Evolutionary conservation across 257 asterid genomes (phyloP).

Genomic region (Haberlea rhodopensis): DNA sequence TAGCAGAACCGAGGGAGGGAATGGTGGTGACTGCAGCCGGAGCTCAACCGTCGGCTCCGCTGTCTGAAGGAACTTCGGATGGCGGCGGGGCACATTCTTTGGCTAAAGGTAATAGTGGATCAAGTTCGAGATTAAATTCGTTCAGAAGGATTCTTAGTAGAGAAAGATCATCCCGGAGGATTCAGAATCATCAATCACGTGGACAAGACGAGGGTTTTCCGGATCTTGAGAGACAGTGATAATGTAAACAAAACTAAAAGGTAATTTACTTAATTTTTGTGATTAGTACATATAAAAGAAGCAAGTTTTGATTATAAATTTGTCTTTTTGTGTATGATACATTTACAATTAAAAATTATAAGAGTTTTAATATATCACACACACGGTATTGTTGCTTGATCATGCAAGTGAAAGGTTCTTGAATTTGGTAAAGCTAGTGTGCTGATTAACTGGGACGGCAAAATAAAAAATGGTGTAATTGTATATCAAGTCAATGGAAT

Average conservation of each 20-base stretch:
- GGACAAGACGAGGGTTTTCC: conserved; percentile 38
- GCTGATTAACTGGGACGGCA: neutral
- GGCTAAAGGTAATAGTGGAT: conserved; percentile 32
- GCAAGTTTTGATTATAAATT: too few relatives aligned
- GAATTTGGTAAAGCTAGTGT: neutral
- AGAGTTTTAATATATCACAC: too few relatives aligned
- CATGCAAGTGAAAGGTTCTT: neutral
- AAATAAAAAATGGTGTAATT: neutral
- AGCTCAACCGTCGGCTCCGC: conserved; percentile 46
- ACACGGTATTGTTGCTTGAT: neutral
- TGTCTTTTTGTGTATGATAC: neutral
- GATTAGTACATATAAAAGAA: neutral
- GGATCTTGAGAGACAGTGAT: conserved; percentile 72
- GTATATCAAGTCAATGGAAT: neutral
- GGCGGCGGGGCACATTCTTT: conserved; percentile 8
- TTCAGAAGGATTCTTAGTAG: conserved; percentile 62
- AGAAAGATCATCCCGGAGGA: conserved; percentile 59
- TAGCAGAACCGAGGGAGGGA: conserved; percentile 60
- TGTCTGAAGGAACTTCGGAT: conserved; percentile 31
- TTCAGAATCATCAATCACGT: conserved; percentile 35
- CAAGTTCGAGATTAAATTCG: conserved; percentile 68
- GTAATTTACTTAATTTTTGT: neutral
- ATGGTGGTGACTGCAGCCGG: conserved; percentile 15
- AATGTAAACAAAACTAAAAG: neutral
- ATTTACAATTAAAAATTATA: too few relatives aligned